Evolutionary conservation across 495 filamentous ascomycete species (phyloP).

Genomic region (Articulospora tetracladia): DNA sequence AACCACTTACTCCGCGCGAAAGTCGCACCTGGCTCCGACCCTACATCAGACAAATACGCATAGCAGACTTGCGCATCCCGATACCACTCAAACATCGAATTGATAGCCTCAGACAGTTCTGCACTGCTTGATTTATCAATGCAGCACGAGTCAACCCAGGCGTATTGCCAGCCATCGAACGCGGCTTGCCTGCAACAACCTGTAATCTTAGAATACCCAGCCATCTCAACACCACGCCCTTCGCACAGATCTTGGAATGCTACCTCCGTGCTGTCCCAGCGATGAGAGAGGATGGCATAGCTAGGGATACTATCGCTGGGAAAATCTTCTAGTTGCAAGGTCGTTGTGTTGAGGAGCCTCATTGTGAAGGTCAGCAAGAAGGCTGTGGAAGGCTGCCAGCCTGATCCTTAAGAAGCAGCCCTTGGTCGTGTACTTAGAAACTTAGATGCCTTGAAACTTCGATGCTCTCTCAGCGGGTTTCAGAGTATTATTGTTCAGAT

Average conservation of each 20-base stretch:
- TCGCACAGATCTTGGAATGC: slow-evolving; percentile 20
- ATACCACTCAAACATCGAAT: slow-evolving; percentile 30
- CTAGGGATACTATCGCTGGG: neutral
- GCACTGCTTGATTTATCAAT: slow-evolving; percentile 30
- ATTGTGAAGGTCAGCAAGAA: no score
- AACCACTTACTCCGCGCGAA: slow-evolving; percentile 9
- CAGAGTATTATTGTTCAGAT: no score
- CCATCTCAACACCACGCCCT: neutral
- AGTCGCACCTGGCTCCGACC: neutral
- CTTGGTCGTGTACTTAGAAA: no score
- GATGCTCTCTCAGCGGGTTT: no score
- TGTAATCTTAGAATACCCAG: slow-evolving; percentile 24
- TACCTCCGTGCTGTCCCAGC: slow-evolving; percentile 24
- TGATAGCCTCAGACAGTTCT: slow-evolving; percentile 34
- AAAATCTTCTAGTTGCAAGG: neutral
- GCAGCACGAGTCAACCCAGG: slow-evolving; percentile 42
- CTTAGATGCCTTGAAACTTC: no score
- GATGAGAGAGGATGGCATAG: slow-evolving; percentile 30
- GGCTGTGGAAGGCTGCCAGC: no score
- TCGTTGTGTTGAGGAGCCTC: neutral
- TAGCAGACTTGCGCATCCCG: slow-evolving; percentile 19
- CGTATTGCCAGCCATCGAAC: slow-evolving; percentile 20
- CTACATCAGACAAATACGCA: slow-evolving; percentile 20
- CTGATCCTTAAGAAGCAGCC: no score
- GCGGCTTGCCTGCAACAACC: slow-evolving; percentile 23